Percentiles rank a stretch among this genome's conserved stretches.
phyloP scores from a whole-genome alignment of 139 green algal genomes.

The Zygnema circumcarinatum region DNA sequence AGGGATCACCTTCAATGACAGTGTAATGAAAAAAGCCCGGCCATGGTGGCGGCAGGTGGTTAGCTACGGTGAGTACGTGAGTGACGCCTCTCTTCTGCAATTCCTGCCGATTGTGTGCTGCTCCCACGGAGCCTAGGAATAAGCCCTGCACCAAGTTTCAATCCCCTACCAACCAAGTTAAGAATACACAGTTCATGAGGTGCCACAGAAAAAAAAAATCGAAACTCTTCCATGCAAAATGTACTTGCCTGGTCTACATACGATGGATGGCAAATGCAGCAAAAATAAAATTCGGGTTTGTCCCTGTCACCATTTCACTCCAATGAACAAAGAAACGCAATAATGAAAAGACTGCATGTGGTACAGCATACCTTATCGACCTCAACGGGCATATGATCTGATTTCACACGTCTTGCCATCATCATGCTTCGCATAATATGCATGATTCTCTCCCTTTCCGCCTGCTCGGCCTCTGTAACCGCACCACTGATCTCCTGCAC shows the following conservation, averaged over 20 bases:
- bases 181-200: no score
- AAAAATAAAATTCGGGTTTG: no score
- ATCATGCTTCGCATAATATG: not conserved
- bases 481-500: no score
- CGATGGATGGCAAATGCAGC: no score
- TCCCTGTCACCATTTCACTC: no score
- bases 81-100: constrained; percentile 82
- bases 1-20: constrained; percentile 25
- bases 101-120: constrained; percentile 76
- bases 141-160: constrained; percentile 66
- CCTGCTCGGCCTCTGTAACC: not conserved
- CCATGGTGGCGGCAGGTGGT: not conserved
- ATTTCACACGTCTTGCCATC: not conserved
- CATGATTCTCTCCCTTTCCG: not conserved
- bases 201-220: no score
- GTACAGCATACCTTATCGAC: not conserved
- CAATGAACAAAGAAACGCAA: no score
- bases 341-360: no score
- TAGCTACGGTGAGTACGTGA: constrained; percentile 76
- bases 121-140: constrained; percentile 80
- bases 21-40: constrained; percentile 23
- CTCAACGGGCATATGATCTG: not conserved
- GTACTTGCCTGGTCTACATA: no score
- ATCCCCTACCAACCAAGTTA: no score
- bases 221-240: no score